Percentiles rank a stretch among this genome's conserved stretches.
These are phyloP conservation scores for Candida sanyiensis DNA, from an alignment of 805 yeast species.

Conservation along the genomic window DNA sequence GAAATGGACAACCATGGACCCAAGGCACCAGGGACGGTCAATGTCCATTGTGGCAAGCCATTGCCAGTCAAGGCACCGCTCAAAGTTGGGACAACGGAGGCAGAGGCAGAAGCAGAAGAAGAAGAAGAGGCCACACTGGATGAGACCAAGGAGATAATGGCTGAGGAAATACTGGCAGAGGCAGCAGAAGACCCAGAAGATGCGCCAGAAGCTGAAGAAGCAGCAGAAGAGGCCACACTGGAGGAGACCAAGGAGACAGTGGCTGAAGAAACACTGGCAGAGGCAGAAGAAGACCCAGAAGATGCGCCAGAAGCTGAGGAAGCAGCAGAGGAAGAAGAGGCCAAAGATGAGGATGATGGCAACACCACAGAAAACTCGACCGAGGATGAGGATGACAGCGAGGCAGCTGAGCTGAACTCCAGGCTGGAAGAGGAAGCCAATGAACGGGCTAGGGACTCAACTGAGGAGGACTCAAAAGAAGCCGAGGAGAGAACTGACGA, in stretches of 20 bases:
- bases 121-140: background rate
- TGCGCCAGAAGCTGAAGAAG: conserved; percentile 1
- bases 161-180: background rate
- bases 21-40: conserved; percentile 18
- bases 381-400: background rate
- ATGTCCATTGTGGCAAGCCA: conserved; percentile 14
- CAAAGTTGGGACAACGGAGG: conserved; percentile 4
- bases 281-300: background rate
- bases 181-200: background rate
- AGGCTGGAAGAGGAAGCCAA: no score
- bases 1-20: conserved; percentile 19
- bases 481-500: no score
- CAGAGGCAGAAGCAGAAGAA: conserved; percentile 11
- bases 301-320: background rate
- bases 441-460: background rate
- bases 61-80: conserved; percentile 9
- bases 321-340: conserved; percentile 1
- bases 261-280: conserved; percentile 1
- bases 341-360: no score
- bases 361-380: no score
- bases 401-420: background rate
- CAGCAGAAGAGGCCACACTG: background rate
- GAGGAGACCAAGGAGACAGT: background rate
- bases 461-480: conserved; percentile 1
- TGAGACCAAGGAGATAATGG: background rate